A percentile compares a stretch with the other conserved stretches of the same genome.
These are phyloP conservation scores for Botryosphaeria agaves DNA, from an alignment of 2,329 filamentous ascomycete species.

Conservation along the genomic window DNA sequence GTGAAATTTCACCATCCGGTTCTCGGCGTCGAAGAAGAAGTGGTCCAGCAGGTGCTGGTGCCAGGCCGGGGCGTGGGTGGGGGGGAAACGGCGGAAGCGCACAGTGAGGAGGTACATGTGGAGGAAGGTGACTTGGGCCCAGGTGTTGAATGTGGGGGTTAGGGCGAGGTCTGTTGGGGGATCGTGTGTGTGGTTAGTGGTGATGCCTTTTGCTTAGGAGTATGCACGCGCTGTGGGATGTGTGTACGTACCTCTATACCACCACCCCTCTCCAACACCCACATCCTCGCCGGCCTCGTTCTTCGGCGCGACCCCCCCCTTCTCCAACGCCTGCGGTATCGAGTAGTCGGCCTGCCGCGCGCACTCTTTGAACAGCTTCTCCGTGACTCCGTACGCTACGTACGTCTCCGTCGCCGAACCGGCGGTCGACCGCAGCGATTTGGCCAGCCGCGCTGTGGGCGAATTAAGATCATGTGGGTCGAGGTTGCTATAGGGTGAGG, in stretches of 20 bases:
- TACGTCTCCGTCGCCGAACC: conserved; percentile 45
- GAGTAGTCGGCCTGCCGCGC: conserved; percentile 56
- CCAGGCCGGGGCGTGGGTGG: conserved; percentile 53
- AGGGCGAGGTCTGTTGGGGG: conserved; percentile 49
- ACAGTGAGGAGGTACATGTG: conserved; percentile 88
- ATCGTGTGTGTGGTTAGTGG: not conserved
- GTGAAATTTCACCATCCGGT: conserved; percentile 68
- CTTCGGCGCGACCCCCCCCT: conserved; percentile 48
- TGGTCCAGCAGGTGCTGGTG: conserved; percentile 87
- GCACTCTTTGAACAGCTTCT: conserved; percentile 63
- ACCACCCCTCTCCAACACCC: conserved; percentile 56
- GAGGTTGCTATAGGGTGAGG: conserved; percentile 2
- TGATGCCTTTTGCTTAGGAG: not conserved
- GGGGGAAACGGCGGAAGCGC: conserved; percentile 62
- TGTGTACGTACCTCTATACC: conserved; percentile 54
- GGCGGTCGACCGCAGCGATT: conserved; percentile 10
- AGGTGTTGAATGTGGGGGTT: conserved; percentile 77
- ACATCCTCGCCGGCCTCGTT: conserved; percentile 69
- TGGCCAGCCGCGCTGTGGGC: conserved; percentile 4
- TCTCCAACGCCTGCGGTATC: conserved; percentile 50
- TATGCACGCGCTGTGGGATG: not conserved
- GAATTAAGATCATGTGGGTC: no score
- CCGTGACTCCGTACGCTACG: conserved; percentile 61
- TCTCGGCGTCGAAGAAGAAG: conserved; percentile 82
- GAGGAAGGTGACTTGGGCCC: conserved; percentile 90